Evolutionary conservation across 495 filamentous ascomycete genomes (phyloP).

Genomic region (Penicillium psychrofluorescens): DNA sequence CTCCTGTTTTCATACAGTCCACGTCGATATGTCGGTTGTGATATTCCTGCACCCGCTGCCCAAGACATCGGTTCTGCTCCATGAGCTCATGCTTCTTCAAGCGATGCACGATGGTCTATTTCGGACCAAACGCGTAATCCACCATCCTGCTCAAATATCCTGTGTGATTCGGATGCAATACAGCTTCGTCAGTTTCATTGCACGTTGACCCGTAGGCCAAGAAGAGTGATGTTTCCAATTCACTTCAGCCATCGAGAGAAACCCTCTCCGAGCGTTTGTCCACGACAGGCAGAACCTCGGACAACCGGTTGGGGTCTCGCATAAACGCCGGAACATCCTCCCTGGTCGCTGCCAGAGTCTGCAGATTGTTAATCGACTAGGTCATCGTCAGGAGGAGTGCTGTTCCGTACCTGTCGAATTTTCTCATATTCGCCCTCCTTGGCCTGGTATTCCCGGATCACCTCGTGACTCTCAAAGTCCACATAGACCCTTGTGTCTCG

Average conservation of each 20-base stretch:
- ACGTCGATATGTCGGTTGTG: too few species aligned
- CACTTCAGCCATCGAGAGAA: constrained; percentile 10
- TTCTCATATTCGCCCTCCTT: constrained; percentile 73
- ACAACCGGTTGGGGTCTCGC: constrained; percentile 76
- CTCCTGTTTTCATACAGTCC: too few species aligned
- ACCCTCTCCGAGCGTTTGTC: constrained; percentile 47
- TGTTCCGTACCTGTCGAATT: constrained; percentile 57
- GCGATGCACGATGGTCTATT: too few species aligned
- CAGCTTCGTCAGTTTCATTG: too few species aligned
- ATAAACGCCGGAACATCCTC: constrained; percentile 72
- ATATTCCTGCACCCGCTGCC: too few species aligned
- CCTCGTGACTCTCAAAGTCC: constrained; percentile 74
- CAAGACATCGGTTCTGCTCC: too few species aligned
- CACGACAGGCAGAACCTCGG: constrained; percentile 63
- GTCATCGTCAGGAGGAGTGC: too few species aligned
- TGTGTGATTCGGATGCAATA: too few species aligned
- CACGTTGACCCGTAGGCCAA: too few species aligned
- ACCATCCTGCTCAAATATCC: too few species aligned
- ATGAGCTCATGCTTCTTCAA: too few species aligned
- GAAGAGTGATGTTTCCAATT: too few species aligned
- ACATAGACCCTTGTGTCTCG: constrained; percentile 88
- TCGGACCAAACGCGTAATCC: background rate
- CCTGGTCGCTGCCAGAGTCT: constrained; percentile 64
- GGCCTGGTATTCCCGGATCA: constrained; percentile 82
- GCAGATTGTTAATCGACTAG: constrained; percentile 9